Evolutionary conservation across 2,329 filamentous ascomycete genomes (phyloP), one percentile per base, ranked within the genome.

Genomic region (Monosporascus sp.): DNA sequence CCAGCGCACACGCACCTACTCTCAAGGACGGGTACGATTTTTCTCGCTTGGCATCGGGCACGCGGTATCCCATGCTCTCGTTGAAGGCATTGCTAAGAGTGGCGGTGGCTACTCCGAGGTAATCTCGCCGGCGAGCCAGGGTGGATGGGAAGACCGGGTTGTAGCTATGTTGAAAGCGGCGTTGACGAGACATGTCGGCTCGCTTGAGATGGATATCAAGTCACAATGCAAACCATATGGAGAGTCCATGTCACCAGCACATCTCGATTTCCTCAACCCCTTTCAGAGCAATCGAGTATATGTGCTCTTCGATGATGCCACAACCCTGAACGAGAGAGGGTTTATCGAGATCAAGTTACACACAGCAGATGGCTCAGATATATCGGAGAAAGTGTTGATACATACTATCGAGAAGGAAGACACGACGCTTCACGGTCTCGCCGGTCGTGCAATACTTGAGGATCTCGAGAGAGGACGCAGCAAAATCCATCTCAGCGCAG

Each of bases 11-110:
- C 68, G 76, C 9, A 59, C 60, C 1, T 62, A 70, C 7, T 72
- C 73, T 17, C 69, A 70, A 41, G 68, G 69, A 1, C 71, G 73
- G 1, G 72, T 81, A 19, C 74, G 82, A 0, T 76, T 85, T 56
- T 86, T 84, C 55, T 74, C 76, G 1, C 69, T 83, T 37, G 82
- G 81, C 2, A 79, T 86, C 49, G 82, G 82, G 0, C 59, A 69
- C 27, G 70, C 68, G 5, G 80, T 79, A 8, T 84, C 80, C 1
- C 76, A 81, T 59, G 73, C 79, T 2, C 68, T 86, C 3, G 76
- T 85, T 11, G 78, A 85, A 60, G 82, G 82, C 1, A 72, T 85
- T 53, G 81, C 82, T 19, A 73, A 76, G 49, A 75, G 77, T 14
- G 83, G 82, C 0, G 78, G 80, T 50, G 82, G 82, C 1, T 82